phyloP scores from a whole-genome alignment of 768 basidiomycete species.

The Termitomyces sp. region DNA sequence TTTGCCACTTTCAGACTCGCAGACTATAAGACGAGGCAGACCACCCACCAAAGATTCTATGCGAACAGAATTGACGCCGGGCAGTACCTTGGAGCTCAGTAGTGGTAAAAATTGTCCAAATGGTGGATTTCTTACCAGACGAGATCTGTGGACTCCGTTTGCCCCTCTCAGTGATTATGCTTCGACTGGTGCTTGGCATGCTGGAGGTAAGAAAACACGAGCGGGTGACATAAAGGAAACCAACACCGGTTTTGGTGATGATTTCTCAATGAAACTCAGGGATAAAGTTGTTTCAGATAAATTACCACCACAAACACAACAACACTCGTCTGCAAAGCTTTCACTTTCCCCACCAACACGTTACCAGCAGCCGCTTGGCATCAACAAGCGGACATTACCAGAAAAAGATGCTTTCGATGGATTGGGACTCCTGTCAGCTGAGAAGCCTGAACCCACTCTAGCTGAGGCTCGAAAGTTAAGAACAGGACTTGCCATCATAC shows the following conservation, averaged over 20 bases:
- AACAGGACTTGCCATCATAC: conserved; percentile 61
- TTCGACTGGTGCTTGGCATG: conserved; percentile 36
- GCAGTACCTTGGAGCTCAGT: conserved; percentile 3
- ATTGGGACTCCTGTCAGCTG: conserved; percentile 46
- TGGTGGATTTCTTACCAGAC: conserved; percentile 31
- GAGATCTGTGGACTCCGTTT: conserved; percentile 39
- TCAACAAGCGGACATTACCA: conserved; percentile 8
- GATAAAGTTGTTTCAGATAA: conserved; percentile 37
- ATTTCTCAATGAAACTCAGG: conserved; percentile 57
- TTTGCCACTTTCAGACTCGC: conserved; percentile 24
- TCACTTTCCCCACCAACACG: conserved; percentile 5
- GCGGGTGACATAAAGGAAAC: conserved; percentile 15
- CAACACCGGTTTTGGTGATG: conserved; percentile 57
- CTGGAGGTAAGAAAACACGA: conserved; percentile 19
- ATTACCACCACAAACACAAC: conserved; percentile 11
- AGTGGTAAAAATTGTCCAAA: conserved; percentile 28
- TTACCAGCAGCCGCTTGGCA: conserved; percentile 3
- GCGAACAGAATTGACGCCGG: conserved; percentile 1
- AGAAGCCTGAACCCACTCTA: conserved; percentile 56
- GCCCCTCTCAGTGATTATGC: conserved; percentile 15
- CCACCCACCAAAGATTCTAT: conserved; percentile 10
- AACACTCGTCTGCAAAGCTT: conserved; percentile 13
- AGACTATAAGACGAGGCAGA: conserved; percentile 12
- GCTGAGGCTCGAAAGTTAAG: conserved; percentile 71
- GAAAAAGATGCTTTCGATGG: conserved; percentile 79